phyloP scores from a whole-genome alignment of 2,329 filamentous ascomycete species.

The Fusarium hainanense region DNA sequence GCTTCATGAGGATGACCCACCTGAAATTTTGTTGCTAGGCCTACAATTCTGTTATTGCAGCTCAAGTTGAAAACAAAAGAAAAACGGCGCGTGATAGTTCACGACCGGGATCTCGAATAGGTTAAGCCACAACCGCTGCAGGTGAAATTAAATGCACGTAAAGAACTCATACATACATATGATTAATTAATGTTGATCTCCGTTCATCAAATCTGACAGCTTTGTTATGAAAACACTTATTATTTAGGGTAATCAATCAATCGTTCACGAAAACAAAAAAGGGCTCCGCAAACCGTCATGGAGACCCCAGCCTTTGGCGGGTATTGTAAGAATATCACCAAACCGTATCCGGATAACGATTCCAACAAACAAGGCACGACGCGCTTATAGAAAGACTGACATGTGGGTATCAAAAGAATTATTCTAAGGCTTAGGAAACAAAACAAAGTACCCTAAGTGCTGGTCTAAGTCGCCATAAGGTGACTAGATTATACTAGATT shows the following conservation, averaged over 20 bases:
- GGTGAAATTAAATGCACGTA: slow-evolving; percentile 35
- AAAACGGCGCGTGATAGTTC: slow-evolving; percentile 15
- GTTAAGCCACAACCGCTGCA: slow-evolving; percentile 32
- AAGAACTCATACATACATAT: slow-evolving; percentile 10
- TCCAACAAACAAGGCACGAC: slow-evolving; percentile 1
- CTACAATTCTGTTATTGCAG: slow-evolving; percentile 32
- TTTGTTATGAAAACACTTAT: slow-evolving; percentile 7
- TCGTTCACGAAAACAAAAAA: background rate
- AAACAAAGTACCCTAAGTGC: background rate
- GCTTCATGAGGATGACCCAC: slow-evolving; percentile 38
- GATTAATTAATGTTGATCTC: background rate
- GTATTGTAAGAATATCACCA: slow-evolving; percentile 12
- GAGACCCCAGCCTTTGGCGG: slow-evolving; percentile 7
- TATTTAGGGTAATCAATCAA: slow-evolving; percentile 26
- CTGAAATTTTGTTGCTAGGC: slow-evolving; percentile 40
- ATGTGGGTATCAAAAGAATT: background rate
- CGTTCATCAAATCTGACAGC: background rate
- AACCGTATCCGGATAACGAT: slow-evolving; percentile 14
- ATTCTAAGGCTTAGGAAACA: background rate
- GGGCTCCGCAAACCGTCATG: slow-evolving; percentile 4
- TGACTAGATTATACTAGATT: background rate
- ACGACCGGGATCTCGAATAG: slow-evolving; percentile 18
- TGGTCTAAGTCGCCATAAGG: background rate
- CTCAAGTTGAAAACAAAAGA: slow-evolving; percentile 22
- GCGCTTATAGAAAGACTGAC: background rate